Evolutionary conservation across 352 stramenopile species (phyloP), one percentile per base, ranked within the genome.

Genomic region (Thraustochytrium striatum): DNA sequence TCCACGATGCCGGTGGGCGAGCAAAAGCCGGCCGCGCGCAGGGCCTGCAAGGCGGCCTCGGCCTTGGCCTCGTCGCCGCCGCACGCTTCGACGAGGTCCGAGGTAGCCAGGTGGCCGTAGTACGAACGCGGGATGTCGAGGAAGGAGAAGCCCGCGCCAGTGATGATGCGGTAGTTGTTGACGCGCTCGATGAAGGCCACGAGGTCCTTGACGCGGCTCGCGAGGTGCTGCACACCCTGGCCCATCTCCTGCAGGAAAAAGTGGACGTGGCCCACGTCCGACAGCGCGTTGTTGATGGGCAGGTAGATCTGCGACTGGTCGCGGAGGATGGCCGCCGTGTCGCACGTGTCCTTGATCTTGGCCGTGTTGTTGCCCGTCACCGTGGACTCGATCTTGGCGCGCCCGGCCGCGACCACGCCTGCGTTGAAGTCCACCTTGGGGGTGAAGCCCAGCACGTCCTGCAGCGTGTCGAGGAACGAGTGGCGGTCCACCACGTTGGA

Each of bases 391-490:
- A 92, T 92, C 62, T 91, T 85, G 3, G 88, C 87, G 72, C 90
- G 86, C 52, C 88, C 88, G 3, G 88, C 88, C 9, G 88, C 88
- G 0, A 92, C 87, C 33, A 91, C 88, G n/a, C 87, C 88, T 7
- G 88, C 87, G 82, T 91, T 91, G 78, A 92, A 92, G 83, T 92
- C 88, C 21, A 90, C 86, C 78, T 86, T 90, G 21, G 86, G 81
- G 0, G 82, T 85, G 72, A 91, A 91, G 7, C 82, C 85, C 3
- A 92, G 73, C 0, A 85, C 87, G 65, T 92, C 88, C 32, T 88
- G 38, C 3, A 92, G 79, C 8, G 86, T 91, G 21, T 86, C 80
- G 0, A 92, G 50, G 61, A 91, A 92, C 52, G 87, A 85, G 21
- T 84, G 86, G n/a, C 88, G 82, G 55, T 79, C 44, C 2, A 32